Base-by-base conservation (phyloP, 2,329 filamentous ascomycete genomes). In the Colletotrichum gloeosporioides region DNA sequence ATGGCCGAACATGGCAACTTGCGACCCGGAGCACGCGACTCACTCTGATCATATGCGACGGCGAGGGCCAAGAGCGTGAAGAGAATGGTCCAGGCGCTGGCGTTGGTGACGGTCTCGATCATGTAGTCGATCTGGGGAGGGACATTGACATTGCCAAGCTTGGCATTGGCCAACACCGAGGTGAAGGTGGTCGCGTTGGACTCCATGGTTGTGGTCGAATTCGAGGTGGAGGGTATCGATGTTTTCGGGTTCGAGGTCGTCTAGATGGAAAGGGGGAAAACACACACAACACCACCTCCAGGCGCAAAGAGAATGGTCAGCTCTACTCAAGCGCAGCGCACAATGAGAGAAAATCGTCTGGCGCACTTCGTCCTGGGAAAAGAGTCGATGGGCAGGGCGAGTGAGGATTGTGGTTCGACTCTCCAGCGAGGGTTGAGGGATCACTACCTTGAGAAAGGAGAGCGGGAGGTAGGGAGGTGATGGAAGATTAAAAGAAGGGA, bases 11-110 rank as follows among this genome's bases (percentile, higher is more conserved):
- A 36, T 32, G 3, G 16, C 44, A 29, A 36, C 22, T 34, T 39
- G 55, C n/a, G 57, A 15, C 22, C 34, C 25, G 22, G 25, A 49
- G 31, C 55, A 62, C 55, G 73, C 36, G 44, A 89, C 95, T 85
- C 89, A 98, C 96, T 89, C 88, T 99, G 96, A 86, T 99, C 96
- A 85, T 98, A 99, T 77, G 93, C 90, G 74, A 98, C 91, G 70
- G 94, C 91, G 10, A 94, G 81, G 39, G 94, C 88, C 73, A 98
- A 83, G 67, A 97, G 78, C 18, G 95, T 95, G 79, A 96, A 83
- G 39, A 94, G 80, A 79, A 95, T 88, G 77, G 93, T 93, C 82
- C 89, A 85, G 49, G 84, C 83, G 76, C 90, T 90, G 79, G 90
- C 88, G 74, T 90, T 90, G 79, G 90, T 87, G 77, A 91, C 79